Conservation (phyloP, 2,329 filamentous ascomycete species). For the Ascochyta fabae region DNA sequence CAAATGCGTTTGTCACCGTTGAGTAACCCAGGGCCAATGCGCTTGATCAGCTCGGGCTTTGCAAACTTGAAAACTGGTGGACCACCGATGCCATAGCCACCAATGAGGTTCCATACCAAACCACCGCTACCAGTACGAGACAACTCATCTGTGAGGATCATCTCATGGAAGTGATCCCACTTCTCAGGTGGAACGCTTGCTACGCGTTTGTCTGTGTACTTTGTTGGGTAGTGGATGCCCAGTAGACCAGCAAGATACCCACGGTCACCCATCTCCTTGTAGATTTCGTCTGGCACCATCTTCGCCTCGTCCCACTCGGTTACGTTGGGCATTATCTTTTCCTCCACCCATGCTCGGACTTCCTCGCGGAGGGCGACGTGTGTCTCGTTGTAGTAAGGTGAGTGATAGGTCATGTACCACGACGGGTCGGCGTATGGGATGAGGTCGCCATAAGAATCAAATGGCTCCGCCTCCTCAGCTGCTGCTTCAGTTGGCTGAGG, state of each 20-base stretch:
- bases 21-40: slow-evolving; percentile 87
- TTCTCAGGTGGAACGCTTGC: slow-evolving; percentile 82
- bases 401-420: slow-evolving; percentile 97
- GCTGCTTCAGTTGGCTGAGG: slow-evolving; percentile 48
- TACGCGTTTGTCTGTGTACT: slow-evolving; percentile 74
- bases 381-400: slow-evolving; percentile 93
- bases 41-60: slow-evolving; percentile 80
- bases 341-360: slow-evolving; percentile 89
- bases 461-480: slow-evolving; percentile 68
- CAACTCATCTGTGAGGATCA: slow-evolving; percentile 93
- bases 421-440: slow-evolving; percentile 91
- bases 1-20: slow-evolving; percentile 96
- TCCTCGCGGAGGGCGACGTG: slow-evolving; percentile 91
- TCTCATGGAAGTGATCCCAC: slow-evolving; percentile 98
- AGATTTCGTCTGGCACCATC: slow-evolving; percentile 84
- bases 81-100: slow-evolving; percentile 94
- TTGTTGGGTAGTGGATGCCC: slow-evolving; percentile 78
- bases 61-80: slow-evolving; percentile 93
- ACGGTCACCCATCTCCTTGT: slow-evolving; percentile 92
- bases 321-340: slow-evolving; percentile 87
- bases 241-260: slow-evolving; percentile 94
- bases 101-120: slow-evolving; percentile 95
- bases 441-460: slow-evolving; percentile 84
- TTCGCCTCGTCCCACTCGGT: slow-evolving; percentile 97
- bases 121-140: slow-evolving; percentile 88